Evolutionary conservation across 352 stramenopile genomes (phyloP).

Genomic region (Phytophthora pini): DNA sequence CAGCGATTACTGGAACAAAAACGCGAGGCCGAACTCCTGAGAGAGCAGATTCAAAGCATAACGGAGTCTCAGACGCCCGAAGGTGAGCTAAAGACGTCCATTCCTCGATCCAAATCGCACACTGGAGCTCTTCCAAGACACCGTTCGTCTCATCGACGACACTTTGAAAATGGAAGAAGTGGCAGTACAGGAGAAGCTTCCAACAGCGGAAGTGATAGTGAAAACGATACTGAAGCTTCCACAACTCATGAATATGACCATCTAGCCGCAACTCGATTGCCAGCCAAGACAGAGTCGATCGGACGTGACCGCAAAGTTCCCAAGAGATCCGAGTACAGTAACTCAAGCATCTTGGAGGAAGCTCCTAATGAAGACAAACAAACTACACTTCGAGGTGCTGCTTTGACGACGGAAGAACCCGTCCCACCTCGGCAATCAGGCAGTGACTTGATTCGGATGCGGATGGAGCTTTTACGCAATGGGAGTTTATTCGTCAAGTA

Average conservation of each 20-base stretch:
- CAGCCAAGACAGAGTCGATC: conserved; percentile 1
- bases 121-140: conserved; percentile 23
- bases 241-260: conserved; percentile 31
- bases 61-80: conserved; percentile 7
- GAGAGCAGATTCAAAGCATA: conserved; percentile 45
- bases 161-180: conserved; percentile 13
- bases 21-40: conserved; percentile 57
- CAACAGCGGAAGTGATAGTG: conserved; percentile 46
- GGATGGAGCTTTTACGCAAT: conserved; percentile 75
- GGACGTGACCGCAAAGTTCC: conserved; percentile 4
- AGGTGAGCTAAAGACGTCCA: conserved; percentile 13
- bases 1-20: conserved; percentile 68
- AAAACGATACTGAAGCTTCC: conserved; percentile 58
- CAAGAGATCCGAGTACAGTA: conserved; percentile 28
- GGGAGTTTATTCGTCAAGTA: conserved; percentile 85
- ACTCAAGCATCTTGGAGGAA: conserved; percentile 20
- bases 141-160: conserved; percentile 7
- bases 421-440: conserved; percentile 29
- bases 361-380: conserved; percentile 11
- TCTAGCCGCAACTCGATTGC: conserved; percentile 13
- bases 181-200: conserved; percentile 21
- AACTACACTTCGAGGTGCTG: conserved; percentile 14
- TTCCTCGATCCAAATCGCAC: conserved; percentile 42
- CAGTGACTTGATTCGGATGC: conserved; percentile 67
- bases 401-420: conserved; percentile 8